Base-by-base conservation (phyloP, 1,139 yeast genomes). In the Yamadazyma atmosphaerica region DNA sequence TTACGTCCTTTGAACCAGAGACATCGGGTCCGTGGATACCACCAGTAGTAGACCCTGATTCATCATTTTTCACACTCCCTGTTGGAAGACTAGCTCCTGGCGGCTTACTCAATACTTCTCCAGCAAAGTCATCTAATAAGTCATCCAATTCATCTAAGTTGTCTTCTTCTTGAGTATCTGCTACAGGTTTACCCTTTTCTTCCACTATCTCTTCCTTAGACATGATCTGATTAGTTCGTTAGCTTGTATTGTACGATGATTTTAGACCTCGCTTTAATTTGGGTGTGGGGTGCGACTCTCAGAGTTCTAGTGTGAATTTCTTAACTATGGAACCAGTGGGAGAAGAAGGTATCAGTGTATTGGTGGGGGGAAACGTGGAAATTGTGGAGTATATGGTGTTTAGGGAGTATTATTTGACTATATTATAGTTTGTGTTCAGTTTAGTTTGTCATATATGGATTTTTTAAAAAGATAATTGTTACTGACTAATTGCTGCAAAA, bases 91-190 rank as follows among this genome's bases (percentile, higher is more conserved):
- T 74, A 55, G 71, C 58, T 8, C 83, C 85, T 0, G 85, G 83
- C 1, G 88, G 83, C 50, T 79, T 72, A 47, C 75, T 75, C 45
- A 85, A 68, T 1, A 85, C 79, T 49, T 84, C 89, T 42, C 84
- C 87, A 32, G 88, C 90, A 58, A 83, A 83, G 42, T 84, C 89
- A 51, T 83, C 89, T 37, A 85, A 65, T 43, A 82, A 70, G 50
- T 83, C 90, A 49, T 84, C 94, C 49, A 85, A 69, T 49, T 85
- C 94, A 53, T 84, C 89, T 43, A 81, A 69, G 39, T 81, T 86
- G 41, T 81, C 87, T 14, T 72, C 77, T 26, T 35, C 37, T 22
- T 32, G 21, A n/a, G 24, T 12, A 8, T 32, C 28, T 4, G 17
- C 19, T n/a, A 10, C 18, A 19, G 24, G 17, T 31, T 31, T 14